Base-by-base conservation (phyloP, 164 flowering plant species). In the Saururus chinensis region DNA sequence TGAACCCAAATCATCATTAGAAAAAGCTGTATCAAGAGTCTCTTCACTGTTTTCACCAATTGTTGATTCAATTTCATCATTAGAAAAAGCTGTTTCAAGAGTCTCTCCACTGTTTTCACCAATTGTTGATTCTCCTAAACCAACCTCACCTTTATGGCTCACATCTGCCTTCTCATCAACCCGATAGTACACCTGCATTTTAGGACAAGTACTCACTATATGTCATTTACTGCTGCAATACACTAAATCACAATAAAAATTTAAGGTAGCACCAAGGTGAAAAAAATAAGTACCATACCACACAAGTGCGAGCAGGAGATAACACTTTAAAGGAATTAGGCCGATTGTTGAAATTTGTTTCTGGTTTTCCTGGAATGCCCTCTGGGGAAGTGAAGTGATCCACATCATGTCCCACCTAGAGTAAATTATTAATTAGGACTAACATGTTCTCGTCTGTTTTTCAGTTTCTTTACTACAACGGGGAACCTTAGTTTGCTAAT, bases 361-460 rank as follows among this genome's bases (percentile, higher is more conserved):
- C 98, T 30, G 95, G 91, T 22, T 77, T 85, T 45, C 98, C 98
- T 6, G 98, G 98, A 70, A 81, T 76, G 53, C 98, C 98, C 83
- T 93, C 98, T n/a, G 95, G 96, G 10, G 74, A 74, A 25, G 98
- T 90, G 77, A 93, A 93, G 78, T 90, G 98, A 64, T 90, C 95
- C n/a, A 71, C 82, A 65, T 88, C 85, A 70, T 90, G 97, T 21
- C 86, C 89, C 66, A 90, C 90, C 98, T 90, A 76, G 58, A 45
- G 19, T 9, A 42, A 21, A 25, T 30, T 30, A 26, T 14, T 19
- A 57, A 7, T 40, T 35, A n/a, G 45, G 19, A 58, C 7, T 35
- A 16, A 58, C 19, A 26, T 8, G 26, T 57, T 26, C 41, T 10
- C 26, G 21, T 25, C 40, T 57, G 2, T 57, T 12, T 57, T 30